Base-by-base conservation (phyloP, 371 early-diverging fungal genomes). In the Mucor circinelloides region DNA sequence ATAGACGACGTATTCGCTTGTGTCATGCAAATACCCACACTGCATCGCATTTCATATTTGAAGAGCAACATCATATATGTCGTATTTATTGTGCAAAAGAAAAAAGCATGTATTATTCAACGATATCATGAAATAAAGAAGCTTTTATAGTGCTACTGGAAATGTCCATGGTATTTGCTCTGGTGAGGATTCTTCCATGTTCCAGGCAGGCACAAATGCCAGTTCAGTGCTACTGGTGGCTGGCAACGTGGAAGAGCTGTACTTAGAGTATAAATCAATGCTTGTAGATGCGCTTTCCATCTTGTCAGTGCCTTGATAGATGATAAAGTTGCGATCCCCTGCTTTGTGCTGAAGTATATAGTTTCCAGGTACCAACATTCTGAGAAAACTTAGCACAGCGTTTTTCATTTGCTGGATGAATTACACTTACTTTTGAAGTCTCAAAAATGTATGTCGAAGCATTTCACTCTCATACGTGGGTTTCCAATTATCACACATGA, bases 1-100 rank as follows among this genome's bases (percentile, higher is more conserved):
- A 52, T 66, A 83, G 96, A 97, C 76, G 98, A 96, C 71, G 69
- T 96, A 74, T 97, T 97, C 78, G 96, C 95, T 2, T 97, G 95
- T 76, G 89, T 94, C 42, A 94, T 96, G 84, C 93, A 93, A 72
- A 97, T 96, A 96, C 97, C 97, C 30, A 89, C 87, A 63, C 79
- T 95, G 19, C 96, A 96, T 78, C 85, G 97, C 21, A 73, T 97
- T 52, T 97, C 98, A 3, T 94, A 93, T 78, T 85, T 97, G 48
- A 87, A 95, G 42, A 94, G 94, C 73, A 95, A 95, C 66, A 87
- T 93, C 6, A 85, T 97, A 10, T 97, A 95, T 70, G 81, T 95
- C 64, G 82, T 95, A 21, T 95, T 94, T 76, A 66, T 95, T 48
- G 95, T 95, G 71, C 97, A 97, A 77, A 75, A 52, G 27, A 23